Base-by-base conservation (phyloP, 768 basidiomycete genomes). In the Chlorophyllum brunneum region DNA sequence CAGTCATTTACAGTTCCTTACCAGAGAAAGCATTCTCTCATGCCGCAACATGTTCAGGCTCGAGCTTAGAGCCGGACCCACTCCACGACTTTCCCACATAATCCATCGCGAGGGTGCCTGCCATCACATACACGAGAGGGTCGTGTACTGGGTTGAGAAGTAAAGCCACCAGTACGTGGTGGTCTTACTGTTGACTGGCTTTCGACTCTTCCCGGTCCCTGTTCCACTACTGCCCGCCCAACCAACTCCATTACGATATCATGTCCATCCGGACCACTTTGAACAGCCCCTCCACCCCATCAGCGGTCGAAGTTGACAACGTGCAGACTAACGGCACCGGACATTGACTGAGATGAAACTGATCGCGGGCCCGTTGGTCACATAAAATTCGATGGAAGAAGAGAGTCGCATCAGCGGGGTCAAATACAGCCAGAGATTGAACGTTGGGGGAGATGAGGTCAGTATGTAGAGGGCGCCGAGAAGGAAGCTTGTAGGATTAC, bases 111-210 rank as follows among this genome's bases (percentile, higher is more conserved):
- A 92, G 72, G 8, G 78, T 79, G 1, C 78, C 81, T 0, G 80
- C 63, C 53, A 95, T 78, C 0, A 92, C 91, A 0, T 78, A 83
- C 1, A 85, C 83, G 23, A 93, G 73, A 0, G 89, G 88, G 58
- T 86, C 88, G 62, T 92, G 63, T 95, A 91, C 55, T 95, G 91
- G 57, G 91, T 88, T 0, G 84, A 81, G n/a, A 91, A 82, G 66
- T 95, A 95, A 26, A 97, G 76, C 0, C 88, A 76, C 0, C 83
- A 30, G 90, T 71, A 1, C 67, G 71, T 0, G 76, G 70, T 1
- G 83, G 80, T 3, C 68, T 3, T 27, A 36, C 45, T 46, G 15
- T 39, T 22, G 36, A 73, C 44, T 4, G 65, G 59, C 24, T 64
- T 69, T 58, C 71, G 78, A 49, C 54, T 81, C 80, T 4, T 66